Evolutionary conservation across 2,329 filamentous ascomycete genomes (phyloP).

Genomic region (Botryotinia calthae): DNA sequence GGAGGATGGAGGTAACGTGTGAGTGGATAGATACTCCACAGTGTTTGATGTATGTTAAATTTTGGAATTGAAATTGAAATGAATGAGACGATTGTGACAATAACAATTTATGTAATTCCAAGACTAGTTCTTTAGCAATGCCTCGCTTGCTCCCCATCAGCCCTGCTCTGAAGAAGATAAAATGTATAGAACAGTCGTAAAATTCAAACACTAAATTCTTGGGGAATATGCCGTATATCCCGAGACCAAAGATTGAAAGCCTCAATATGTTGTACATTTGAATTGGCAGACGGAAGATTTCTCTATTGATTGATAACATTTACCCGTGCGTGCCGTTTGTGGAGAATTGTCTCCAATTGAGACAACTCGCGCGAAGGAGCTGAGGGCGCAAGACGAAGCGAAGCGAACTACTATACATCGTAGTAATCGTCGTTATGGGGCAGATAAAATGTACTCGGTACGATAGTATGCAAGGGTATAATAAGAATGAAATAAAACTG

Average conservation of each 20-base stretch:
- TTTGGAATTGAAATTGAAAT: not conserved
- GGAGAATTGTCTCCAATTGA: constrained; percentile 8
- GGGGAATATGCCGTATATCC: not conserved
- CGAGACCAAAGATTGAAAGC: not conserved
- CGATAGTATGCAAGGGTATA: not conserved
- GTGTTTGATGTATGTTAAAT: not conserved
- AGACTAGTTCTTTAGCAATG: not conserved
- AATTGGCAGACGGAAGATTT: not conserved
- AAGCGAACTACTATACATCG: not conserved
- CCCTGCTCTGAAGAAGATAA: not conserved
- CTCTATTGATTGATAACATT: not conserved
- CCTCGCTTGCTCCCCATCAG: not conserved
- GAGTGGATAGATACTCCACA: not conserved
- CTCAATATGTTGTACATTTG: not conserved
- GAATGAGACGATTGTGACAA: not conserved
- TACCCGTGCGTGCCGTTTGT: constrained; percentile 16
- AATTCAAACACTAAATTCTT: not conserved
- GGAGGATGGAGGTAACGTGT: not conserved
- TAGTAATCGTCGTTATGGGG: not conserved
- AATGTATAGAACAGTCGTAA: not conserved
- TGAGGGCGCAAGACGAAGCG: constrained; percentile 7
- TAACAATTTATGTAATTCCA: not conserved
- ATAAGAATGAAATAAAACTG: not conserved
- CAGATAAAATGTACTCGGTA: not conserved
- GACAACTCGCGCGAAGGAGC: constrained; percentile 2